A percentile compares a stretch with the other conserved stretches of the same genome.
These are phyloP conservation scores for Tulasnella sp. DNA, from an alignment of 768 basidiomycete species.

Conservation along the genomic window DNA sequence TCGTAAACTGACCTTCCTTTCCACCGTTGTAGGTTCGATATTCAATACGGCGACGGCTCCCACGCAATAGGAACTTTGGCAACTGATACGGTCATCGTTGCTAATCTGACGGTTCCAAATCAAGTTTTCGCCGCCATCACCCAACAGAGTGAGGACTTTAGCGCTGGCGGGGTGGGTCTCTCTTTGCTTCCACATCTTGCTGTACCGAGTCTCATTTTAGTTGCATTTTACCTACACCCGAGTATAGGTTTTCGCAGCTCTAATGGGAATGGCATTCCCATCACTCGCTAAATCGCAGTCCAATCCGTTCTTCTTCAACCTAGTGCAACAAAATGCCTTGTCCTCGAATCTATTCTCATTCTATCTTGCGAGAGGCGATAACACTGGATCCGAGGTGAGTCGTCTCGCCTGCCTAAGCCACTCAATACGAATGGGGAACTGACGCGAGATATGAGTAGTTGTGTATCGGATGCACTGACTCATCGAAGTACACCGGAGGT, in stretches of 20 bases:
- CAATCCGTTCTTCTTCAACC: constrained; percentile 23
- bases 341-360: constrained; percentile 13
- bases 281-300: not conserved
- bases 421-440: no score
- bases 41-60: constrained; percentile 23
- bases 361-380: constrained; percentile 8
- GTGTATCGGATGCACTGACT: constrained; percentile 22
- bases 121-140: constrained; percentile 15
- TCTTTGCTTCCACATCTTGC: not conserved
- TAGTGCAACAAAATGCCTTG: not conserved
- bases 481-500: constrained; percentile 6
- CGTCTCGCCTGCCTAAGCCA: not conserved
- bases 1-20: no score
- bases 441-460: not conserved
- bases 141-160: not conserved
- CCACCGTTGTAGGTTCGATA: not conserved
- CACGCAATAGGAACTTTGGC: not conserved
- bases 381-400: constrained; percentile 5
- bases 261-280: constrained; percentile 25
- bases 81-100: constrained; percentile 24
- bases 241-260: not conserved
- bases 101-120: constrained; percentile 5
- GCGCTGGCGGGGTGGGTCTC: not conserved
- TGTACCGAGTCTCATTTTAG: not conserved
- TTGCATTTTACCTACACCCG: not conserved